These are phyloP conservation scores for Fusarium metavorans DNA, from an alignment of 2,329 filamentous ascomycete species.

Conservation along the genomic window DNA sequence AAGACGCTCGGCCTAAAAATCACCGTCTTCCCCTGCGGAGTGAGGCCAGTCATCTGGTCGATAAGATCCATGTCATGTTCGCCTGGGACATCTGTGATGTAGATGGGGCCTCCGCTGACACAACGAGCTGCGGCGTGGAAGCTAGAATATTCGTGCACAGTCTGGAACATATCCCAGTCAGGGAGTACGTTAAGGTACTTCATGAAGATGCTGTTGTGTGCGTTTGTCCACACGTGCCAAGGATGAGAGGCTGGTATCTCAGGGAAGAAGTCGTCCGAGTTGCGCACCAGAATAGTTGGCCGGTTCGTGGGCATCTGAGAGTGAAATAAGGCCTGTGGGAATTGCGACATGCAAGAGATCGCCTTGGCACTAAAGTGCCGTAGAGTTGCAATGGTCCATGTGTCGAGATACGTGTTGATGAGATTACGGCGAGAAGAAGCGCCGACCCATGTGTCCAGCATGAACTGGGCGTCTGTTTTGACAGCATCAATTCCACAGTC, in stretches of 20 bases:
- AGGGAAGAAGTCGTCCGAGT: constrained; percentile 94
- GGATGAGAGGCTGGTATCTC: constrained; percentile 83
- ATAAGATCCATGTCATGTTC: constrained; percentile 83
- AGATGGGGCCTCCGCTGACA: constrained; percentile 91
- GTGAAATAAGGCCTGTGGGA: constrained; percentile 87
- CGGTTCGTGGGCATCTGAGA: constrained; percentile 83
- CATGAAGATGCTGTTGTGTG: constrained; percentile 86
- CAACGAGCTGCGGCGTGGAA: constrained; percentile 94
- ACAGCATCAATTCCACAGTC: constrained; percentile 83
- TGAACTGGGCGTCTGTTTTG: constrained; percentile 94
- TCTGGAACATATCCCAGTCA: constrained; percentile 82
- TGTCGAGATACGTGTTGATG: constrained; percentile 82
- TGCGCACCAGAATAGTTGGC: constrained; percentile 81
- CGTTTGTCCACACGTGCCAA: constrained; percentile 97
- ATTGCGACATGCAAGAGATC: constrained; percentile 96
- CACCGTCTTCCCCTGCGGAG: constrained; percentile 77
- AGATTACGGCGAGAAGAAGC: constrained; percentile 78
- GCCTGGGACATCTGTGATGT: constrained; percentile 91
- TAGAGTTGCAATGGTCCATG: constrained; percentile 83
- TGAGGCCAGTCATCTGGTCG: constrained; percentile 82
- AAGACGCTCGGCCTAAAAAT: constrained; percentile 83
- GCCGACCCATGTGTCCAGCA: constrained; percentile 79
- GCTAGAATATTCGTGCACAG: constrained; percentile 73
- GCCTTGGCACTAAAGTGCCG: constrained; percentile 81
- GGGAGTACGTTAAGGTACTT: constrained; percentile 88